Conservation (phyloP, 257 asterid species). For the Vinca minor region DNA sequence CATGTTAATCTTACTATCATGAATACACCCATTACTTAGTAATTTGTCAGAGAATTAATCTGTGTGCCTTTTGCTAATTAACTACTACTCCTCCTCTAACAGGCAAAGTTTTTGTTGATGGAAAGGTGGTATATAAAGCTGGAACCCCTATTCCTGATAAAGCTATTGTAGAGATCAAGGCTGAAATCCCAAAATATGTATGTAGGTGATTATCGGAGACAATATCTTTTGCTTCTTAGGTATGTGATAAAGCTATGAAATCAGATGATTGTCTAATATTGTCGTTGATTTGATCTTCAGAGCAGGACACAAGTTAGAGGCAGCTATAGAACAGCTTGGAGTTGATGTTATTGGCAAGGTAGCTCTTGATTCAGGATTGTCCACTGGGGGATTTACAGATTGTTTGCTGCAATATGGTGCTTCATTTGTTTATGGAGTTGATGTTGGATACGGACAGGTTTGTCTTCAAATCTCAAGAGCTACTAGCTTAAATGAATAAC, state of each 20-base stretch:
- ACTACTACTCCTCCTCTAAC: constrained; percentile 13
- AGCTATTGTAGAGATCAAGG: constrained; percentile 79
- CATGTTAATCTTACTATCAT: background rate
- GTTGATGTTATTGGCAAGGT: constrained; percentile 79
- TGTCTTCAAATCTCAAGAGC: background rate
- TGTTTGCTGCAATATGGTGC: constrained; percentile 96
- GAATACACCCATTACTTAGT: background rate
- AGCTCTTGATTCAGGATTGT: constrained; percentile 98
- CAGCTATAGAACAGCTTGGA: constrained; percentile 79
- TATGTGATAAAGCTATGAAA: background rate
- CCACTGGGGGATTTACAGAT: constrained; percentile 99
- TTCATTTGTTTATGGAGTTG: constrained; percentile 93
- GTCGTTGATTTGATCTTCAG: constrained; percentile 34
- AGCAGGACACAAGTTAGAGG: constrained; percentile 92
- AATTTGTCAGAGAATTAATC: background rate
- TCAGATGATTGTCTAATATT: constrained; percentile 6
- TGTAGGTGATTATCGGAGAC: constrained; percentile 77
- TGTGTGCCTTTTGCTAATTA: background rate
- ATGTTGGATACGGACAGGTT: constrained; percentile 98
- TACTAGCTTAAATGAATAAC: background rate
- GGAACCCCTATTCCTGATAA: constrained; percentile 86
- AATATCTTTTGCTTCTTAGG: constrained; percentile 3
- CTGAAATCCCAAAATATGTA: constrained; percentile 95
- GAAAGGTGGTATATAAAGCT: constrained; percentile 76
- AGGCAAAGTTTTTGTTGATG: constrained; percentile 96